Evolutionary conservation across 1,139 yeast species (phyloP).

Genomic region (Scheffersomyces titani): DNA sequence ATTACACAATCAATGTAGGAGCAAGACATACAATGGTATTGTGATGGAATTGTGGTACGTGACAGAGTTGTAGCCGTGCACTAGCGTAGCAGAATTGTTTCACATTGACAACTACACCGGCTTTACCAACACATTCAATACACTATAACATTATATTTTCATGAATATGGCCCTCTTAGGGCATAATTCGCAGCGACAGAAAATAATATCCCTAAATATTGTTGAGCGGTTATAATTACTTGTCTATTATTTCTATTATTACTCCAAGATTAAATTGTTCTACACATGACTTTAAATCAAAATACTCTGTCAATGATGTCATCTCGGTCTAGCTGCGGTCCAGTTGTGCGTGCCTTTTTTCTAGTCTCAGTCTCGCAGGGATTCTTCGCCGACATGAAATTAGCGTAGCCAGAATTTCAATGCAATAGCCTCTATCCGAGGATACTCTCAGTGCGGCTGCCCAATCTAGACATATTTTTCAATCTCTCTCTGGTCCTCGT

Average conservation of each 20-base stretch:
- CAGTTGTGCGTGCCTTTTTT: not conserved
- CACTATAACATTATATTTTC: no score
- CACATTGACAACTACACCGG: no score
- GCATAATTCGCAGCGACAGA: not conserved
- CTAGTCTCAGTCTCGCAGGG: not conserved
- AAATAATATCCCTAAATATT: not conserved
- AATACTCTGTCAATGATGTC: not conserved
- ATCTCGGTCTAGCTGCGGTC: not conserved
- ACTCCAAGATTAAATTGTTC: not conserved
- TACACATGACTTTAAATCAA: not conserved
- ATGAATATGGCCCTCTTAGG: not conserved
- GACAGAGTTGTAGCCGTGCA: not conserved
- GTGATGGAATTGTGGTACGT: not conserved
- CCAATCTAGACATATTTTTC: not conserved
- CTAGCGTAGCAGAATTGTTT: not conserved
- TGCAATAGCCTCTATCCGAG: no score
- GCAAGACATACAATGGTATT: no score
- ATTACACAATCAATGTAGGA: no score
- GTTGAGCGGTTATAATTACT: not conserved
- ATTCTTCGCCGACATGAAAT: not conserved
- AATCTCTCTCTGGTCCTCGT: constrained; percentile 28
- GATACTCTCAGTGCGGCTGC: not conserved
- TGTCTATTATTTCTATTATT: not conserved
- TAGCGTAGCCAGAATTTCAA: no score
- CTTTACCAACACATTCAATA: no score